Evolutionary conservation across 257 asterid species (phyloP).

Genomic region (Penstemon davidsonii): DNA sequence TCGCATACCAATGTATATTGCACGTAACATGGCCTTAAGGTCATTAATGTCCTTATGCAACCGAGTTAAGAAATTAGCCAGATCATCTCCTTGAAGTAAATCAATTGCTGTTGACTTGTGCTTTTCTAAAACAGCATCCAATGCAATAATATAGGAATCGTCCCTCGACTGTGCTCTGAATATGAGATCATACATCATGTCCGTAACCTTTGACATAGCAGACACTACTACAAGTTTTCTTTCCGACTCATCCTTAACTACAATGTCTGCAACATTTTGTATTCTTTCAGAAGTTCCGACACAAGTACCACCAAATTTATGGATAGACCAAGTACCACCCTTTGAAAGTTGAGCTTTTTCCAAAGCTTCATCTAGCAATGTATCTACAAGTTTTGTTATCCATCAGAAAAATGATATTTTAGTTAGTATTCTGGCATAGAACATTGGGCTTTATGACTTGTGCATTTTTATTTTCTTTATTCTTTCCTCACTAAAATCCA

Average conservation of each 20-base stretch:
- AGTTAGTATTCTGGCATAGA: conserved; percentile 8
- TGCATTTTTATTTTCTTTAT: too few species aligned
- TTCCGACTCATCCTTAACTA: conserved; percentile 66
- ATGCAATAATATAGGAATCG: conserved; percentile 58
- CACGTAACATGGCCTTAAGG: conserved; percentile 93
- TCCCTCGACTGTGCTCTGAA: conserved; percentile 78
- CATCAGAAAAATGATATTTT: conserved; percentile 1
- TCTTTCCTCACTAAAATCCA: too few species aligned
- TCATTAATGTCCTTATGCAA: conserved; percentile 71
- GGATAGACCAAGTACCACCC: conserved; percentile 89
- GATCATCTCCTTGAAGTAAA: conserved; percentile 77
- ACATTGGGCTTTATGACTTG: background rate
- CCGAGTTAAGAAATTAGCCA: conserved; percentile 56
- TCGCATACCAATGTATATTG: conserved; percentile 77
- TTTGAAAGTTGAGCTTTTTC: conserved; percentile 57
- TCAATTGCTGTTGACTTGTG: conserved; percentile 78
- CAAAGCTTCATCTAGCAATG: conserved; percentile 50
- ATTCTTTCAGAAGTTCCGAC: conserved; percentile 90
- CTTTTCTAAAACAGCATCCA: conserved; percentile 79
- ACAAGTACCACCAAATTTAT: conserved; percentile 97
- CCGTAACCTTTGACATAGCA: conserved; percentile 96
- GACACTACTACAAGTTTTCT: conserved; percentile 88
- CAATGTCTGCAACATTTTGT: conserved; percentile 74
- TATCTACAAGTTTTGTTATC: conserved; percentile 33
- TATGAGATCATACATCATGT: conserved; percentile 94